Evolutionary conservation across 108 stramenopile species (phyloP), one percentile per base, ranked within the genome.

Genomic region (Fistulifera solaris): DNA sequence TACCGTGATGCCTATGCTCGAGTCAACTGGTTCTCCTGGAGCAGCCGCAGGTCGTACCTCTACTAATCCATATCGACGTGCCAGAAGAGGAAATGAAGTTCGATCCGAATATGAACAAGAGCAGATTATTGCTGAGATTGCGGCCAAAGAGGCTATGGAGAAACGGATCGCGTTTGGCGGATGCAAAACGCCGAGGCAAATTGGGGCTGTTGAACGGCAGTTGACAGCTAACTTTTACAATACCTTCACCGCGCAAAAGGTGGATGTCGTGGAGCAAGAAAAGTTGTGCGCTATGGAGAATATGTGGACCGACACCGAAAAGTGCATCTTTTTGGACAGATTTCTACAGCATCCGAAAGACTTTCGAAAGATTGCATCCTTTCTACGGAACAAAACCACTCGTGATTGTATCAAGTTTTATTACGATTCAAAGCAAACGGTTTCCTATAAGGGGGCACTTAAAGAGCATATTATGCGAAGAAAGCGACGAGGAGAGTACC

Each of bases 321-420:
- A 97, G 58, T 93, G 93, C 70, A 96, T 98, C 17, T 98, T 96
- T 49, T 65, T 98, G 17, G 96, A 97, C 65, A 70, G 95, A 23
- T 98, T 98, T 59, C 65, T 98, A 40, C 94, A 96, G 50, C 94
- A 93, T 68, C 95, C 96, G 4, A 98, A 98, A 59, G 94, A 96
- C 57, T 98, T 98, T 62, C 75, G 88, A 15, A 72, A 85, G 41
- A 97, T 98, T 49, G 88, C 98, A 13, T 74, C 94, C 10, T 96
- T 92, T 56, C 59, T 98, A 19, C 65, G 75, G 31, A 83, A 94
- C 50, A 96, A 96, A 58, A 66, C 84, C 0, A 88, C 95, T 1
- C 81, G 76, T 31, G 96, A 98, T 58, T 94, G 89, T 50, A 67
- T 96, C 27, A 63, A 66, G 24, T 96, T 98, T 40, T 98, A 96